Percentiles rank a stretch among this genome's conserved stretches.
phyloP scores from a whole-genome alignment of 2,329 filamentous ascomycete species.

The Aulographum hederae region DNA sequence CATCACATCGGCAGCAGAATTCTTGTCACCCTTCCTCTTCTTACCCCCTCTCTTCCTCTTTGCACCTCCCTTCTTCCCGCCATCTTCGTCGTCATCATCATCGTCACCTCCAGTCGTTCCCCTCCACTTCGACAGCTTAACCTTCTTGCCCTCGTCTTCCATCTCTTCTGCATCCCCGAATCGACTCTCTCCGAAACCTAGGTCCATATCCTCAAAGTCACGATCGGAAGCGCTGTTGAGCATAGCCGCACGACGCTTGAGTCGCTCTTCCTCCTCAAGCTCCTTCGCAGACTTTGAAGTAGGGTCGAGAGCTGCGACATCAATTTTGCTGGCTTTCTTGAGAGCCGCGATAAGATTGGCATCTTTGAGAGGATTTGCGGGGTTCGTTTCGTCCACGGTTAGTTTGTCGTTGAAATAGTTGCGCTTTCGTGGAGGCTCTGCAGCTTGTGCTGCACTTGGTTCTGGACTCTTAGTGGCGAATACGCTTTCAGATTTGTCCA shows the following conservation, averaged over 20 bases:
- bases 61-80: conserved; percentile 34
- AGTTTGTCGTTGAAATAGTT: conserved; percentile 24
- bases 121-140: conserved; percentile 51
- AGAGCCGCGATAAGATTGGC: conserved; percentile 68
- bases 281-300: too few species aligned
- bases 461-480: too few species aligned
- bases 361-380: conserved; percentile 34
- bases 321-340: conserved; percentile 37
- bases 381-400: conserved; percentile 7
- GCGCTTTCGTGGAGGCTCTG: conserved; percentile 7
- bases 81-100: conserved; percentile 21
- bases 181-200: conserved; percentile 81
- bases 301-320: conserved; percentile 24
- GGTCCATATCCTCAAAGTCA: conserved; percentile 79
- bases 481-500: too few species aligned
- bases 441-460: too few species aligned
- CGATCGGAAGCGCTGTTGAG: conserved; percentile 52
- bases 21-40: conserved; percentile 61
- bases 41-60: conserved; percentile 54
- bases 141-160: conserved; percentile 36
- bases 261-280: conserved; percentile 44
- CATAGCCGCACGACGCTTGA: conserved; percentile 45
- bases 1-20: conserved; percentile 66
- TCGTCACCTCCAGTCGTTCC: conserved; percentile 33
- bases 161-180: conserved; percentile 78